phyloP scores from a whole-genome alignment of 352 stramenopile species.

The Phytophthora ramorum region DNA sequence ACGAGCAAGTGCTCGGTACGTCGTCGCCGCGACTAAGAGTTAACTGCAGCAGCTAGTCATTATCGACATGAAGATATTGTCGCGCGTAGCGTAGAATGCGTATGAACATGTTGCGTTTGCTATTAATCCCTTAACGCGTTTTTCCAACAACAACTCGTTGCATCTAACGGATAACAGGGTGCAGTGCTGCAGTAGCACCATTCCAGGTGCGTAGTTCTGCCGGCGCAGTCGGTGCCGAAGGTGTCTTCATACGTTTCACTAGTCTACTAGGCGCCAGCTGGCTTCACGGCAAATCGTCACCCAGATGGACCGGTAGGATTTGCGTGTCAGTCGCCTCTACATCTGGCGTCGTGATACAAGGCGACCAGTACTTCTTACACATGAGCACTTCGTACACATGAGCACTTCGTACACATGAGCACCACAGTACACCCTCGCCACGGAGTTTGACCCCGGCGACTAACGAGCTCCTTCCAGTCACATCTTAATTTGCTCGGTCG shows the following conservation, averaged over 20 bases:
- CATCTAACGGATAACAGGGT: neutral
- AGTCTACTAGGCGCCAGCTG: constrained; percentile 12
- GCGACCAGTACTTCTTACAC: constrained; percentile 4
- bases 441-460: neutral
- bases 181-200: too few relatives aligned
- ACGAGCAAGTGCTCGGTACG: constrained; percentile 32
- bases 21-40: constrained; percentile 24
- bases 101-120: constrained; percentile 1
- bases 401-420: neutral
- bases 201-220: constrained; percentile 12
- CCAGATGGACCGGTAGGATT: constrained; percentile 17
- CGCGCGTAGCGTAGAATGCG: constrained; percentile 20
- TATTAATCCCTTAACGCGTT: neutral
- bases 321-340: constrained; percentile 19
- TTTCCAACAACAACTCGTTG: neutral
- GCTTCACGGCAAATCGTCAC: constrained; percentile 21
- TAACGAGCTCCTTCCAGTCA: constrained; percentile 24
- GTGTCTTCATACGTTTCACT: constrained; percentile 27
- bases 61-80: neutral
- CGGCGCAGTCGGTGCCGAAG: constrained; percentile 10
- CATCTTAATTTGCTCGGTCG: constrained; percentile 33
- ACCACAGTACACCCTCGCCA: too few relatives aligned
- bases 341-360: neutral
- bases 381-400: neutral
- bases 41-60: neutral